Evolutionary conservation across 257 asterid species (phyloP).

Genomic region (Prunella vulgaris): DNA sequence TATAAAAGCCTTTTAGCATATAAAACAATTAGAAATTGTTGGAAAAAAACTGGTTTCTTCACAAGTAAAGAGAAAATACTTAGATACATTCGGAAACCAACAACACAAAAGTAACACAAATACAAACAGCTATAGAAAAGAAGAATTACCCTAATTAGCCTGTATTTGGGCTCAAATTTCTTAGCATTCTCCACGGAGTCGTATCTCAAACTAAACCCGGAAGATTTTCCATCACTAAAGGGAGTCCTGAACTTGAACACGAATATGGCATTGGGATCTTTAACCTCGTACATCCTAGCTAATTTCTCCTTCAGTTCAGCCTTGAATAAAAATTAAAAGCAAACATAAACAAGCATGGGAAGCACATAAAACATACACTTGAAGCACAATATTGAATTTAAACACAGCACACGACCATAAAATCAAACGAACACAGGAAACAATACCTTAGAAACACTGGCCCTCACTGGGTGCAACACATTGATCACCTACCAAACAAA

Average conservation of each 20-base stretch:
- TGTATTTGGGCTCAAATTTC: constrained; percentile 85
- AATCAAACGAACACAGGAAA: background rate
- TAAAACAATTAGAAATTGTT: too few relatives aligned
- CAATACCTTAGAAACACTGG: constrained; percentile 65
- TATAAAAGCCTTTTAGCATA: too few relatives aligned
- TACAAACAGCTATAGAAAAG: too few relatives aligned
- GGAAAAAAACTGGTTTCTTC: too few relatives aligned
- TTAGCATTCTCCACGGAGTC: constrained; percentile 75
- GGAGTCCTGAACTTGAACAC: constrained; percentile 77
- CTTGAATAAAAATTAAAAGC: constrained; percentile 21
- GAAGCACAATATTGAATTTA: too few relatives aligned
- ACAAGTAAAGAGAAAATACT: too few relatives aligned
- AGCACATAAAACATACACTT: background rate
- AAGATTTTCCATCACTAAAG: constrained; percentile 79
- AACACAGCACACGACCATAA: too few relatives aligned
- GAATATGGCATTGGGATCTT: constrained; percentile 57
- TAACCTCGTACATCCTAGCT: constrained; percentile 59
- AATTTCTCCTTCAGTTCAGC: constrained; percentile 74
- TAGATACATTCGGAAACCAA: too few relatives aligned
- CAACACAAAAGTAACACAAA: too few relatives aligned
- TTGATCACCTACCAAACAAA: constrained; percentile 40
- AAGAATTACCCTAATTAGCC: constrained; percentile 89
- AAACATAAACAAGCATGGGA: background rate
- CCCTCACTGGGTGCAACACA: constrained; percentile 67
- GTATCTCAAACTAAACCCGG: constrained; percentile 78